Percentiles rank a stretch among this genome's conserved stretches.
Conservation (phyloP, 225 moss, liverwort and hornwort species). For the Neckera pumila region DNA sequence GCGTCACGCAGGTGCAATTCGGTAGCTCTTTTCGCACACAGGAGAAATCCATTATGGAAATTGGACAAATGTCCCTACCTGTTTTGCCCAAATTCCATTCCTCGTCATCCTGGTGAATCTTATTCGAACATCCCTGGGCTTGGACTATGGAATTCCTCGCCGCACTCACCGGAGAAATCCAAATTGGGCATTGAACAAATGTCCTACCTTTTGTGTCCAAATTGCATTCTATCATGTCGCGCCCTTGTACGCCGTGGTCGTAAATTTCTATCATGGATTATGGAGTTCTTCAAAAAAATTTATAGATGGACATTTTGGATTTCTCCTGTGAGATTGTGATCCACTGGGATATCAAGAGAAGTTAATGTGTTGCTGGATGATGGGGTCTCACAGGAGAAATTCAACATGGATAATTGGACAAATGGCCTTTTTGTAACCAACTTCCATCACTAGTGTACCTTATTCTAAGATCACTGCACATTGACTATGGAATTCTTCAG, state of each 20-base stretch:
- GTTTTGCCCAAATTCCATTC: background rate
- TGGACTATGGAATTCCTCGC: too few relatives aligned
- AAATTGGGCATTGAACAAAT: background rate
- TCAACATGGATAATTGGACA: background rate
- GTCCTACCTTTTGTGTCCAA: background rate
- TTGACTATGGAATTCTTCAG: background rate
- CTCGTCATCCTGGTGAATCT: background rate
- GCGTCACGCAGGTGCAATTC: conserved; percentile 22
- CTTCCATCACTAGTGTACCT: background rate
- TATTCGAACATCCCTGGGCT: background rate
- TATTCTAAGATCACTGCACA: background rate
- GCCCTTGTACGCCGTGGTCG: too few relatives aligned
- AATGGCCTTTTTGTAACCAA: background rate
- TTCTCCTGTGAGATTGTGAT: too few relatives aligned
- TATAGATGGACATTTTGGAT: too few relatives aligned
- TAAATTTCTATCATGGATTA: too few relatives aligned
- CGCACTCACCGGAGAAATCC: background rate
- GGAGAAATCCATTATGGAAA: background rate
- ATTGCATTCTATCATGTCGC: too few relatives aligned
- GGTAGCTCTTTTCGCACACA: background rate
- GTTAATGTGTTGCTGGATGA: too few relatives aligned
- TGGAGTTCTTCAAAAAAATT: background rate
- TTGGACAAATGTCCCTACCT: background rate
- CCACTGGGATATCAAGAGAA: too few relatives aligned
- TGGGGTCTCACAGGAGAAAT: background rate